Conservation (phyloP, 2,329 filamentous ascomycete species). For the Aspergillaceae sp. region DNA sequence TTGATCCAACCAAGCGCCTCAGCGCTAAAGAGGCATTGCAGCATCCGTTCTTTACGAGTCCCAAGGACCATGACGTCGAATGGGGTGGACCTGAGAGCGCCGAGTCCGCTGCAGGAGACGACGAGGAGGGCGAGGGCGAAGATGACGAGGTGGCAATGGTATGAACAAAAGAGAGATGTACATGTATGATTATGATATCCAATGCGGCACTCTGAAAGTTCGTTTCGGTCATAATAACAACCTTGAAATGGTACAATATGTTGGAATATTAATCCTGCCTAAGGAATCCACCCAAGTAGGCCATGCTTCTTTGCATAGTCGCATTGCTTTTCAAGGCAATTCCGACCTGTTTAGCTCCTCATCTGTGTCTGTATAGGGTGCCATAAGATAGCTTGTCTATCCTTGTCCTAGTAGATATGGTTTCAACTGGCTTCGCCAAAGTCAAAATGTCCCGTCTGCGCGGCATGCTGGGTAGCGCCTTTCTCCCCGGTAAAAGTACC, state of each 20-base stretch:
- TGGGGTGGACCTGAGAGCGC: constrained; percentile 33
- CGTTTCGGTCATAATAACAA: no score
- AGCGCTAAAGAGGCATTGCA: constrained; percentile 36
- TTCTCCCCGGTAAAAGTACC: constrained; percentile 37
- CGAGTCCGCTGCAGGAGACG: constrained; percentile 26
- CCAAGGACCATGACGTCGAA: constrained; percentile 32
- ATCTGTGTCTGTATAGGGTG: no score
- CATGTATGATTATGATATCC: constrained; percentile 11
- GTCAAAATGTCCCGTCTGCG: constrained; percentile 40
- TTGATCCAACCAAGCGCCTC: constrained; percentile 36
- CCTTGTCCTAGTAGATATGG: not conserved
- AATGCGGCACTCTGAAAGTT: not conserved
- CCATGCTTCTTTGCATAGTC: no score
- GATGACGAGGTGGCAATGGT: constrained; percentile 34
- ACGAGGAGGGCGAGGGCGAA: constrained; percentile 24
- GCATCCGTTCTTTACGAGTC: constrained; percentile 38
- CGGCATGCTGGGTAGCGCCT: constrained; percentile 39
- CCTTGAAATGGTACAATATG: no score
- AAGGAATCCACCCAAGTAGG: no score
- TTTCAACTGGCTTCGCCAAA: constrained; percentile 39
- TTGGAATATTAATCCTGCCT: no score
- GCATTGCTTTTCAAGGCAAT: no score
- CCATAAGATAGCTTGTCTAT: no score
- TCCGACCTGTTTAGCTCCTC: no score
- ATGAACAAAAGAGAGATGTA: constrained; percentile 4